A percentile compares a stretch with the other conserved stretches of the same genome.
Conservation (phyloP, 73 alveolate genomes). For the Breviolum minutum region DNA sequence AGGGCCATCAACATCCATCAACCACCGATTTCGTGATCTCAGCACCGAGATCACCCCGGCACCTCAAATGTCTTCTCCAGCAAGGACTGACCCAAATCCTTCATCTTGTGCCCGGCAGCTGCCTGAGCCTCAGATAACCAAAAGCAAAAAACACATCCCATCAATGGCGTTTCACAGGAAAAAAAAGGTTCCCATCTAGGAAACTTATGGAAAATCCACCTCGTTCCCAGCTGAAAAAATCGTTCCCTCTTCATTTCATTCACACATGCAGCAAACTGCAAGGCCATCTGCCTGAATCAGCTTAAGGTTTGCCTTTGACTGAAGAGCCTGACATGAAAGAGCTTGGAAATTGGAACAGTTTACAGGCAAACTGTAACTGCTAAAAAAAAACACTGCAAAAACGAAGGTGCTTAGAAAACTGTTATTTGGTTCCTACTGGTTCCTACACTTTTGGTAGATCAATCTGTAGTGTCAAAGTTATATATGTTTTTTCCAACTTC, state of each 20-base stretch:
- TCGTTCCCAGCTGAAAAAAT: too few relatives aligned
- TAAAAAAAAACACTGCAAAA: too few relatives aligned
- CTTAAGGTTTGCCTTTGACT: constrained; percentile 84
- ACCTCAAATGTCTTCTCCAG: constrained; percentile 34
- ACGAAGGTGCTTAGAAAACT: too few relatives aligned
- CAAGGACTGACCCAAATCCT: constrained; percentile 34
- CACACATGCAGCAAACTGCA: not conserved
- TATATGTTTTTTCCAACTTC: too few relatives aligned
- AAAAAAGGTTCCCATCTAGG: not conserved
- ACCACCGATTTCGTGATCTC: not conserved
- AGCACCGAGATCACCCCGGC: not conserved
- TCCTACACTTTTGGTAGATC: too few relatives aligned
- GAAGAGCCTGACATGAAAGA: constrained; percentile 42
- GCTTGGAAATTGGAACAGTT: not conserved
- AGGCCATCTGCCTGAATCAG: constrained; percentile 52
- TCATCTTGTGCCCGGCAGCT: constrained; percentile 92
- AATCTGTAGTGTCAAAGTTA: too few relatives aligned
- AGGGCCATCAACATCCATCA: not conserved
- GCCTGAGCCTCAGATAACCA: constrained; percentile 71
- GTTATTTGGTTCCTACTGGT: too few relatives aligned
- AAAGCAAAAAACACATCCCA: not conserved
- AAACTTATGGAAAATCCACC: too few relatives aligned
- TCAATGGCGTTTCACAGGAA: not conserved
- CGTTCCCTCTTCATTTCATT: too few relatives aligned
- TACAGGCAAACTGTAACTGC: not conserved